A percentile compares a stretch with the other conserved stretches of the same genome.
phyloP scores from a whole-genome alignment of 1,284 basidiomycete genomes.

The Mycena citricolor region DNA sequence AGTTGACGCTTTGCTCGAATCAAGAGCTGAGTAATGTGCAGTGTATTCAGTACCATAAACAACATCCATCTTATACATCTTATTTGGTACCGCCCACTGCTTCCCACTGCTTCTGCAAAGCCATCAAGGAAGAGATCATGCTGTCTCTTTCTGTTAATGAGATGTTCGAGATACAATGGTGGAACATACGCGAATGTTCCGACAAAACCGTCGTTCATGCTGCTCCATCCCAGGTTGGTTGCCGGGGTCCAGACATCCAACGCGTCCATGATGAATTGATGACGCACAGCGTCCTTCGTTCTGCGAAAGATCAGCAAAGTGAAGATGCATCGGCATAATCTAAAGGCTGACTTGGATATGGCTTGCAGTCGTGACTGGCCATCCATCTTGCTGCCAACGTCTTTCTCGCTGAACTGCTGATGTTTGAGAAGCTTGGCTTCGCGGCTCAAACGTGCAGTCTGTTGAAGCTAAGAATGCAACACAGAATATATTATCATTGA shows the following conservation, averaged over 20 bases:
- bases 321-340: not conserved
- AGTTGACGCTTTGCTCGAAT: not conserved
- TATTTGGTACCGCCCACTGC: slow-evolving; percentile 47
- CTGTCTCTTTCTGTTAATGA: slow-evolving; percentile 33
- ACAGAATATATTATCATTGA: not conserved
- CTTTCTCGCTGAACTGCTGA: slow-evolving; percentile 53
- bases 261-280: slow-evolving; percentile 80
- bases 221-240: slow-evolving; percentile 75
- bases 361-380: slow-evolving; percentile 60
- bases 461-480: slow-evolving; percentile 3
- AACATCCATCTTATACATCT: slow-evolving; percentile 11
- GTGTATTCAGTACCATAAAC: slow-evolving; percentile 15
- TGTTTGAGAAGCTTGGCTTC: slow-evolving; percentile 55
- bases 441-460: slow-evolving; percentile 61
- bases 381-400: slow-evolving; percentile 66
- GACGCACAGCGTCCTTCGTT: slow-evolving; percentile 61
- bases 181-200: slow-evolving; percentile 76
- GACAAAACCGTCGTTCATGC: slow-evolving; percentile 83
- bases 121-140: slow-evolving; percentile 60
- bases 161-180: not conserved
- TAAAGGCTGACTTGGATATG: slow-evolving; percentile 51
- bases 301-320: slow-evolving; percentile 39
- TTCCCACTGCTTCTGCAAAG: slow-evolving; percentile 53
- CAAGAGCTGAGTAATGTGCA: slow-evolving; percentile 12
- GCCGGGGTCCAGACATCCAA: slow-evolving; percentile 91